phyloP scores from a whole-genome alignment of 352 stramenopile genomes.

The Phytophthora ohioensis region DNA sequence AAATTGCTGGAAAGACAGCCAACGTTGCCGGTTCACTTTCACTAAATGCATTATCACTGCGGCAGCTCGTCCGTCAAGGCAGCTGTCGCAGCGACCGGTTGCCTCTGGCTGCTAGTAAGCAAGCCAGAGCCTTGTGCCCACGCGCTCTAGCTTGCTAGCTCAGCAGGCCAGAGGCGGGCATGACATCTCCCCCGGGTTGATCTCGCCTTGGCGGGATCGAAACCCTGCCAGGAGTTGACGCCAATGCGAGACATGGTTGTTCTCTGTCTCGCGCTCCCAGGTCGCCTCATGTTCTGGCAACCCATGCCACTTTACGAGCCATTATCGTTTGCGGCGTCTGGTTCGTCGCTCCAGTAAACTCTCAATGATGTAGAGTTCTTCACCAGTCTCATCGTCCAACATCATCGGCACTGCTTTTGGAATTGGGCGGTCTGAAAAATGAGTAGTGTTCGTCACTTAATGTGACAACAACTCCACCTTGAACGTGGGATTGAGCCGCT shows the following conservation, averaged over 20 bases:
- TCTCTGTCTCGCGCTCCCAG: constrained; percentile 7
- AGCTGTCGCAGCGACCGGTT: not conserved
- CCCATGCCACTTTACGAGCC: constrained; percentile 18
- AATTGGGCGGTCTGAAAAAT: not conserved
- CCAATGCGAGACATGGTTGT: constrained; percentile 23
- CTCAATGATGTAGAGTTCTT: constrained; percentile 16
- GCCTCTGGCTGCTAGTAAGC: not conserved
- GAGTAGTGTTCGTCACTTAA: not conserved
- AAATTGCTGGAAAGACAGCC: no score
- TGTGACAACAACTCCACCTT: constrained; percentile 15
- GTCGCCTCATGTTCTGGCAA: constrained; percentile 17
- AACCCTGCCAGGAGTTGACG: constrained; percentile 12
- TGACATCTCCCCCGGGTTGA: constrained; percentile 22
- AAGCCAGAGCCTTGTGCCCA: not conserved
- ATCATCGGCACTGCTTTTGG: constrained; percentile 1
- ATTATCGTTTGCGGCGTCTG: not conserved
- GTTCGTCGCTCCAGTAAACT: constrained; percentile 9
- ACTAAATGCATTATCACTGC: not conserved
- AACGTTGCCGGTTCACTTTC: no score
- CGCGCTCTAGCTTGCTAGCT: constrained; percentile 3
- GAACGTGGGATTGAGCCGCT: constrained; percentile 16
- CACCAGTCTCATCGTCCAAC: constrained; percentile 7
- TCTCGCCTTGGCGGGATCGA: constrained; percentile 11
- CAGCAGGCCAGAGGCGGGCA: constrained; percentile 3
- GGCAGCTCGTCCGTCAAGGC: not conserved